Conservation (phyloP, 1,284 basidiomycete genomes). For the Sporisorium scitamineum region DNA sequence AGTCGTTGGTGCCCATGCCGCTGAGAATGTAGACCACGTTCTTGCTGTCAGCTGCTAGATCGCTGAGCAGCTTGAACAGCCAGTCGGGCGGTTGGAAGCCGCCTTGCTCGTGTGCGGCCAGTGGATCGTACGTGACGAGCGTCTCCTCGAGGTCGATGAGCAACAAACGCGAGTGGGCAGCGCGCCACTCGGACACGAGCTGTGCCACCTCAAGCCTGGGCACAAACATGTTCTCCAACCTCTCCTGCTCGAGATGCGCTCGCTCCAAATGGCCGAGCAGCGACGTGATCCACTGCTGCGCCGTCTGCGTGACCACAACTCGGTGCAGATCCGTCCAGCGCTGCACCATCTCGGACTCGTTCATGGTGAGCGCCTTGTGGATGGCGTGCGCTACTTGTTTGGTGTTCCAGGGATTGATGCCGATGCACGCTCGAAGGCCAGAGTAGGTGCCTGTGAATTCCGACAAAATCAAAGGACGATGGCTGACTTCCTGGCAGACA, state of each 20-base stretch:
- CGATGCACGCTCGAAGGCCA: constrained; percentile 85
- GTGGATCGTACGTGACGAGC: constrained; percentile 73
- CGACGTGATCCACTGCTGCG: constrained; percentile 83
- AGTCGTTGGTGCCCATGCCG: constrained; percentile 77
- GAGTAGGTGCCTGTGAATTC: constrained; percentile 88
- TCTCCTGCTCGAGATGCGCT: constrained; percentile 64
- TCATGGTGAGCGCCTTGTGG: constrained; percentile 80
- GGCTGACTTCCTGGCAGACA: constrained; percentile 73
- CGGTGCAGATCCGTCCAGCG: constrained; percentile 88
- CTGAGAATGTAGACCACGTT: constrained; percentile 87
- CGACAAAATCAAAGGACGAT: constrained; percentile 78
- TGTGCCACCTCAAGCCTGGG: constrained; percentile 66
- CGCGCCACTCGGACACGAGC: constrained; percentile 70
- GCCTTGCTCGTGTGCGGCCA: constrained; percentile 65
- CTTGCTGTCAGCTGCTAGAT: constrained; percentile 75
- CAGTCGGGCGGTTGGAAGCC: constrained; percentile 74
- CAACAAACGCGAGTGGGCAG: constrained; percentile 75
- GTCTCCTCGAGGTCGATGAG: constrained; percentile 85
- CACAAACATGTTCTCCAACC: constrained; percentile 60
- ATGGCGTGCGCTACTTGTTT: constrained; percentile 77
- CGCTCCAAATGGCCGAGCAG: constrained; percentile 74
- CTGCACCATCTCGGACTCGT: constrained; percentile 77
- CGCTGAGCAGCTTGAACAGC: constrained; percentile 75
- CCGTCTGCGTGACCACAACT: constrained; percentile 87
- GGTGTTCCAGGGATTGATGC: constrained; percentile 77